Conservation (phyloP, 2,329 filamentous ascomycete species). For the Clarireedia paspali region DNA sequence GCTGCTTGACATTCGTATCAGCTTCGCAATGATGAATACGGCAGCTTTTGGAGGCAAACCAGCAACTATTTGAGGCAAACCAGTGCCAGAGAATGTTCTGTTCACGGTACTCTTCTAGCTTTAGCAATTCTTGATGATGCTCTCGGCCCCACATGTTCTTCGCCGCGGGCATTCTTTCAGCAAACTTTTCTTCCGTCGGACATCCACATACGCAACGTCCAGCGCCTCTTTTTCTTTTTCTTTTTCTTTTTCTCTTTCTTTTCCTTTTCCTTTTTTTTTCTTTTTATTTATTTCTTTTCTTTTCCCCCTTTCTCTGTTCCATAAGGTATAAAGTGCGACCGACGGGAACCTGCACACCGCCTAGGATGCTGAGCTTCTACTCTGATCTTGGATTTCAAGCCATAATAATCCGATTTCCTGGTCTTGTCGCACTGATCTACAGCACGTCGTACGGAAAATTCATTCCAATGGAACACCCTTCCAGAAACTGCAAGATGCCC, state of each 20-base stretch:
- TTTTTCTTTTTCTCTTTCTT: background rate
- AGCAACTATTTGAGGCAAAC: background rate
- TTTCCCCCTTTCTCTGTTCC: background rate
- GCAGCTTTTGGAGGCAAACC: background rate
- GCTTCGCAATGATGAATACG: background rate
- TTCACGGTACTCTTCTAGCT: background rate
- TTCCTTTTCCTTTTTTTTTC: background rate
- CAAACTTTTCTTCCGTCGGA: conserved; percentile 10
- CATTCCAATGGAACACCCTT: conserved; percentile 6
- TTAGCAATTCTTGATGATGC: background rate
- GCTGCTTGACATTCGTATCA: background rate
- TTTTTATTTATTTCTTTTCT: background rate
- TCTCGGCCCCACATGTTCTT: conserved; percentile 6
- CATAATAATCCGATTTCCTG: conserved; percentile 5
- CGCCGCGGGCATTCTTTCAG: conserved; percentile 8
- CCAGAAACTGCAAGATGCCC: conserved; percentile 13
- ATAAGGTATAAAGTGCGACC: conserved; percentile 7
- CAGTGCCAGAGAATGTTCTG: background rate
- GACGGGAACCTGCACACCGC: conserved; percentile 13
- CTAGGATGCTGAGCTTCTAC: background rate
- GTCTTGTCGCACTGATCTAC: conserved; percentile 8
- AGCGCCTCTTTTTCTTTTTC: background rate
- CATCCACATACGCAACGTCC: conserved; percentile 7
- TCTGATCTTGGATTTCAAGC: background rate
- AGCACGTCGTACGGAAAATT: background rate